Percentiles rank a stretch among this genome's conserved stretches.
Conservation (phyloP, 2,329 filamentous ascomycete species). For the Ceratocystis variospora region DNA sequence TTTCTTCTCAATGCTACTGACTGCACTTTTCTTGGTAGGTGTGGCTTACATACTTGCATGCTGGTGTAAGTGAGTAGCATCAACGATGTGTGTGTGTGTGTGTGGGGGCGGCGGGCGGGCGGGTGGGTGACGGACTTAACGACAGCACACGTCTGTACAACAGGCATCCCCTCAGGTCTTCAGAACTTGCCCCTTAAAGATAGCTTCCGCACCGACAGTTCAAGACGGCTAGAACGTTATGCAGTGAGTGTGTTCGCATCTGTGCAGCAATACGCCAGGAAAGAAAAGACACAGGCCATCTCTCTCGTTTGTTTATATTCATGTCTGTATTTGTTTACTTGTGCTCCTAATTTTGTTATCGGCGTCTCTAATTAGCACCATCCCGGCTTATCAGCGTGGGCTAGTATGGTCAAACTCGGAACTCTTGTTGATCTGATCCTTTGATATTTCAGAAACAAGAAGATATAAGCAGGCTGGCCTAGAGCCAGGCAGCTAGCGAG, state of each 20-base stretch:
- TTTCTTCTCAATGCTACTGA: neutral
- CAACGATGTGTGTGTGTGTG: neutral
- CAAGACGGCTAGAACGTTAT: slow-evolving; percentile 6
- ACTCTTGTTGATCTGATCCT: slow-evolving; percentile 3
- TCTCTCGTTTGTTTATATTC: neutral
- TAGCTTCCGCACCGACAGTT: slow-evolving; percentile 5
- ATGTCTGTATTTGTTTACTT: slow-evolving; percentile 2
- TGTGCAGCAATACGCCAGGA: neutral
- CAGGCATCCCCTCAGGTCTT: slow-evolving; percentile 1
- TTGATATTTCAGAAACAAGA: neutral
- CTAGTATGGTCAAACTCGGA: neutral
- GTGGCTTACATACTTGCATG: neutral
- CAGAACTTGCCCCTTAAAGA: too few relatives aligned
- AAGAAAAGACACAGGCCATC: neutral
- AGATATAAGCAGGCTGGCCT: neutral
- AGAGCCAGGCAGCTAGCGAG: neutral
- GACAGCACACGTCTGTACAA: too few relatives aligned
- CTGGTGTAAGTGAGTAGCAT: neutral
- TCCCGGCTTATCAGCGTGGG: neutral
- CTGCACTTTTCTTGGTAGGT: neutral
- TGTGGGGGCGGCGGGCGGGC: neutral
- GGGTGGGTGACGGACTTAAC: neutral
- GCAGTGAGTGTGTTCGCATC: neutral
- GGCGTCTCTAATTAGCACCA: slow-evolving; percentile 2
- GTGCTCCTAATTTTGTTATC: neutral